phyloP scores from a whole-genome alignment of 805 yeast species.

The Cyberlindnera euphorbiiphila region DNA sequence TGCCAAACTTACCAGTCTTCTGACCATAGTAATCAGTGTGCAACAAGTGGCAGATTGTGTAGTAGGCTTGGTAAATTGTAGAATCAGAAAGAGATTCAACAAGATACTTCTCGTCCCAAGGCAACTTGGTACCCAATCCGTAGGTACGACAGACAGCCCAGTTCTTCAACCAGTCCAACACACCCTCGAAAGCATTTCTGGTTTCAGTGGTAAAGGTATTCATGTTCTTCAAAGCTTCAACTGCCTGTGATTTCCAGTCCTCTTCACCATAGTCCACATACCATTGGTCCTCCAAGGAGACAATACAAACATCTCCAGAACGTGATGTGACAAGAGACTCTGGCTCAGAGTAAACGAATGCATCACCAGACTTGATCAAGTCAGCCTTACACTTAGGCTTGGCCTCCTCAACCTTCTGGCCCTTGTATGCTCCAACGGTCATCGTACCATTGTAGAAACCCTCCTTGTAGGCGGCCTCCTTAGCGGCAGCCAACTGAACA shows the following conservation, averaged over 20 bases:
- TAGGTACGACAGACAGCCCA: constrained; percentile 98
- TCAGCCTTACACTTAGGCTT: constrained; percentile 84
- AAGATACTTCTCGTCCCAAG: constrained; percentile 93
- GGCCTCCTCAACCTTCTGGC: constrained; percentile 87
- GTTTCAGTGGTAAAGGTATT: constrained; percentile 81
- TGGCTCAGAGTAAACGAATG: constrained; percentile 92
- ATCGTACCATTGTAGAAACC: constrained; percentile 89
- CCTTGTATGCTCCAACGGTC: constrained; percentile 76
- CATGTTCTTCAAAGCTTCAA: constrained; percentile 73
- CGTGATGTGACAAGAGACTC: constrained; percentile 87
- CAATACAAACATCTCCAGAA: constrained; percentile 95
- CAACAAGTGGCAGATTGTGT: constrained; percentile 81
- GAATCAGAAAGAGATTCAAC: constrained; percentile 96
- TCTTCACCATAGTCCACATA: constrained; percentile 95
- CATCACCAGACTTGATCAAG: constrained; percentile 69
- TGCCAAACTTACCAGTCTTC: constrained; percentile 65
- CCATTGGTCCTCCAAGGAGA: constrained; percentile 98
- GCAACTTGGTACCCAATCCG: constrained; percentile 91
- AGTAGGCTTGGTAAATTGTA: constrained; percentile 91
- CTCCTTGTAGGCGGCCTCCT: constrained; percentile 93
- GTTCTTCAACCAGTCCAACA: constrained; percentile 91
- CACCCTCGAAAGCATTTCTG: constrained; percentile 88
- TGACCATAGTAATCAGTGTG: constrained; percentile 86
- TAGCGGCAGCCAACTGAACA: constrained; percentile 83
- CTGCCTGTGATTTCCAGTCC: constrained; percentile 77